These are phyloP conservation scores for Corynespora cassiicola DNA, from an alignment of 2,329 filamentous ascomycete genomes.

Conservation along the genomic window DNA sequence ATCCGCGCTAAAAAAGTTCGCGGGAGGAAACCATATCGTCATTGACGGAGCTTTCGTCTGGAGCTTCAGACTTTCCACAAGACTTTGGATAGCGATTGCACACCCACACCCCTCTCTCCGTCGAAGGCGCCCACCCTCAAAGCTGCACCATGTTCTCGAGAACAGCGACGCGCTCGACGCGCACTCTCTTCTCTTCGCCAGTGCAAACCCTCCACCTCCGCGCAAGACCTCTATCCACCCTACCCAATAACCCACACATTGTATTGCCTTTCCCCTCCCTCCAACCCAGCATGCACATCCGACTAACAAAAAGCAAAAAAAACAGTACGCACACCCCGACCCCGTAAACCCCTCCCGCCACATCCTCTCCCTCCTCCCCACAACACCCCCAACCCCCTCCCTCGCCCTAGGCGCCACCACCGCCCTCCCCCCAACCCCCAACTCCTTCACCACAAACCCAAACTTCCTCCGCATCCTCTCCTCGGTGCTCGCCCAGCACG, in stretches of 20 bases:
- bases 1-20: no score
- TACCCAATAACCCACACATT: constrained; percentile 53
- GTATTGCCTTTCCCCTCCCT: constrained; percentile 21
- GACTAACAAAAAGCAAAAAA: no score
- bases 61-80: no score
- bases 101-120: no score
- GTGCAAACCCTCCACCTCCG: constrained; percentile 25
- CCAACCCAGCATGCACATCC: constrained; percentile 6
- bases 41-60: no score
- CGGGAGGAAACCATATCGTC: no score
- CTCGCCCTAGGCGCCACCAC: constrained; percentile 63
- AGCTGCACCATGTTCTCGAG: constrained; percentile 24
- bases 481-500: constrained; percentile 61
- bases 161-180: constrained; percentile 24
- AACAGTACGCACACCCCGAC: constrained; percentile 59
- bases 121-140: no score
- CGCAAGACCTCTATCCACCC: constrained; percentile 42
- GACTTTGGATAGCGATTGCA: no score
- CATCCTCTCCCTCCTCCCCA: constrained; percentile 64
- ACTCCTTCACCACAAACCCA: constrained; percentile 63
- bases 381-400: constrained; percentile 58
- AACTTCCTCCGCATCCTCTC: constrained; percentile 64
- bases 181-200: constrained; percentile 14
- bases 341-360: constrained; percentile 47
- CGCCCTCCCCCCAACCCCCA: constrained; percentile 62